Evolutionary conservation across 192 early-diverging fungal genomes (phyloP).

Genomic region (Anaeromyces robustus): DNA sequence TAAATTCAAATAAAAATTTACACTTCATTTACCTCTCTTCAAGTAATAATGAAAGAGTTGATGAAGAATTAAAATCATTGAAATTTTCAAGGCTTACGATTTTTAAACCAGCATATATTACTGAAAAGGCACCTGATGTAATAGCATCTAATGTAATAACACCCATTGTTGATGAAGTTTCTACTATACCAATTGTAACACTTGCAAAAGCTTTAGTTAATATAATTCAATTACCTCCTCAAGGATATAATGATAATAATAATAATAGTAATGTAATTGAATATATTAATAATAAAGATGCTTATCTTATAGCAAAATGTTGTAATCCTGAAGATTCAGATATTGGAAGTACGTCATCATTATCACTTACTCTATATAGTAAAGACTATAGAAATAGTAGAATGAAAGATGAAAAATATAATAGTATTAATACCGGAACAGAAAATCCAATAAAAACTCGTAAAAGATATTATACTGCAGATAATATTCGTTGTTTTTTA

Average conservation of each 20-base stretch:
- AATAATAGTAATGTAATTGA: not conserved
- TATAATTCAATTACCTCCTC: not conserved
- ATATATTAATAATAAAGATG: not conserved
- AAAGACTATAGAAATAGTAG: too few species aligned
- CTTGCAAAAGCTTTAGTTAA: not conserved
- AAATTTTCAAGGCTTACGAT: slow-evolving; percentile 47
- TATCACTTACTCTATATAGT: too few species aligned
- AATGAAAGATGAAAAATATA: too few species aligned
- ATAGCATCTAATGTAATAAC: too few species aligned
- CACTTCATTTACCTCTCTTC: slow-evolving; percentile 21
- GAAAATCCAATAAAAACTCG: too few species aligned
- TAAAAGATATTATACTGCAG: too few species aligned
- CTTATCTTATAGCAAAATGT: not conserved
- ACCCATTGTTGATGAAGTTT: too few species aligned
- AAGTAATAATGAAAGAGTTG: slow-evolving; percentile 44
- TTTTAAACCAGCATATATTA: slow-evolving; percentile 28
- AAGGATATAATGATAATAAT: not conserved
- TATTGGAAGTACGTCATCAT: not conserved
- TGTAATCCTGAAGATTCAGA: not conserved
- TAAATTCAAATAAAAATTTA: slow-evolving; percentile 21
- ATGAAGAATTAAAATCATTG: slow-evolving; percentile 35
- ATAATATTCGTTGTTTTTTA: too few species aligned
- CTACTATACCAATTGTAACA: too few species aligned
- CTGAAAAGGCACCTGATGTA: too few species aligned
- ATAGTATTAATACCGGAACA: too few species aligned